Evolutionary conservation across 306 rosid species (phyloP).

Genomic region (Gastrolobium villosum): DNA sequence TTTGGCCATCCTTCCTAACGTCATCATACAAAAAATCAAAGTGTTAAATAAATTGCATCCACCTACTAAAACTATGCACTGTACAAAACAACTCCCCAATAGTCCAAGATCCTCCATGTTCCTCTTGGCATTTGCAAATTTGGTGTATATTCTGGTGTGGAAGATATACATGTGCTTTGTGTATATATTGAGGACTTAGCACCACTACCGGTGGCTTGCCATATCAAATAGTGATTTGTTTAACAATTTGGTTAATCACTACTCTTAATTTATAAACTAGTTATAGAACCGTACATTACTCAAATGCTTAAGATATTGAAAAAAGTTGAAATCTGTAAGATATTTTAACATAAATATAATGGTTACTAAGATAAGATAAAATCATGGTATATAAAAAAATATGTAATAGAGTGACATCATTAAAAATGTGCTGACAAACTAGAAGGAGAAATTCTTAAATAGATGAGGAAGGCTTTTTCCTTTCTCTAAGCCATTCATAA

Average conservation of each 20-base stretch:
- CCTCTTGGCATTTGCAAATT: slow-evolving; percentile 33
- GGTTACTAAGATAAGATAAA: slow-evolving; percentile 1
- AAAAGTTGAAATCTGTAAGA: neutral
- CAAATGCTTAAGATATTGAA: neutral
- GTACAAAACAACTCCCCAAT: slow-evolving; percentile 56
- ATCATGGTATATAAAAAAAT: neutral
- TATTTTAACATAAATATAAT: neutral
- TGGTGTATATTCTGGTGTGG: slow-evolving; percentile 38
- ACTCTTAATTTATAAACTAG: neutral
- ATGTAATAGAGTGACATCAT: neutral
- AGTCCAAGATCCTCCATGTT: slow-evolving; percentile 49
- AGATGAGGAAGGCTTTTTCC: no score
- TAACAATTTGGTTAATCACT: neutral
- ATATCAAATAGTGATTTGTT: slow-evolving; percentile 20
- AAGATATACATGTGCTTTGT: slow-evolving; percentile 50
- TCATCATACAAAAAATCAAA: slow-evolving; percentile 61
- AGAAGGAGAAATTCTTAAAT: neutral
- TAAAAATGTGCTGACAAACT: neutral
- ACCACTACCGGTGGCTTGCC: slow-evolving; percentile 33
- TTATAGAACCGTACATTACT: neutral
- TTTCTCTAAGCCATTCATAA: no score
- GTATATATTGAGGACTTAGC: slow-evolving; percentile 29
- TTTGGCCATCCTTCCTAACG: slow-evolving; percentile 59
- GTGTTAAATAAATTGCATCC: slow-evolving; percentile 55
- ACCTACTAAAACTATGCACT: slow-evolving; percentile 58